A percentile compares a stretch with the other conserved stretches of the same genome.
Evolutionary conservation across 2,329 filamentous ascomycete species (phyloP).

Genomic region (Cladosporium colombiae): DNA sequence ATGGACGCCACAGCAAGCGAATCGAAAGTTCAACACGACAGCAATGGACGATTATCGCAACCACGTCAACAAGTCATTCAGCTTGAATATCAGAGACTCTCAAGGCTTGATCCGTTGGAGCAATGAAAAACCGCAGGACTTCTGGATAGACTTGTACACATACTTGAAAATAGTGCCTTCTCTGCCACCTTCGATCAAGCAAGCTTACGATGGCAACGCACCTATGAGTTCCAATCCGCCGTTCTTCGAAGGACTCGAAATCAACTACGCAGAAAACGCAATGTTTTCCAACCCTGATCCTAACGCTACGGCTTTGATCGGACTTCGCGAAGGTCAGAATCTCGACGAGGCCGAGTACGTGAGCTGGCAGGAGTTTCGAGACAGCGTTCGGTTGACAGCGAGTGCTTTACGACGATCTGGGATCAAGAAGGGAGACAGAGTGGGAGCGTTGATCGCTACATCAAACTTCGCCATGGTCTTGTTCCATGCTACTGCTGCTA

Average conservation of each 20-base stretch:
- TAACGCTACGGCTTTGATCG: slow-evolving; percentile 42
- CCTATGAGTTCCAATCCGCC: slow-evolving; percentile 42
- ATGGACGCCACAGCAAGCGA: slow-evolving; percentile 28
- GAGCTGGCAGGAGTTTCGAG: slow-evolving; percentile 44
- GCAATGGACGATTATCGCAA: slow-evolving; percentile 36
- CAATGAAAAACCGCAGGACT: slow-evolving; percentile 42
- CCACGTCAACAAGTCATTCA: slow-evolving; percentile 35
- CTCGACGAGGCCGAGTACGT: slow-evolving; percentile 39
- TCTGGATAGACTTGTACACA: slow-evolving; percentile 47
- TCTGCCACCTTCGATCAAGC: slow-evolving; percentile 36
- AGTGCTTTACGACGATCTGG: slow-evolving; percentile 43
- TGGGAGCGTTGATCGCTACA: slow-evolving; percentile 46
- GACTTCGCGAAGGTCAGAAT: slow-evolving; percentile 42
- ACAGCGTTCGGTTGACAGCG: slow-evolving; percentile 41
- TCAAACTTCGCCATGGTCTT: slow-evolving; percentile 46
- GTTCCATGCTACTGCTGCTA: slow-evolving; percentile 44
- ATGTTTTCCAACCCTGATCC: slow-evolving; percentile 40
- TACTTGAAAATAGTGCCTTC: slow-evolving; percentile 41
- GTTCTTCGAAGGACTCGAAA: slow-evolving; percentile 41
- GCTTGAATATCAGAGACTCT: slow-evolving; percentile 30
- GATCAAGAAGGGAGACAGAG: slow-evolving; percentile 41
- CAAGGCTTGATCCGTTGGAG: slow-evolving; percentile 45
- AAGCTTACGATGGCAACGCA: slow-evolving; percentile 41
- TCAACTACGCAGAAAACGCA: slow-evolving; percentile 47
- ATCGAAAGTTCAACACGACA: slow-evolving; percentile 24